These are phyloP conservation scores for Euphorbia pulcherrima DNA, from an alignment of 345 rosid genomes.

Conservation along the genomic window DNA sequence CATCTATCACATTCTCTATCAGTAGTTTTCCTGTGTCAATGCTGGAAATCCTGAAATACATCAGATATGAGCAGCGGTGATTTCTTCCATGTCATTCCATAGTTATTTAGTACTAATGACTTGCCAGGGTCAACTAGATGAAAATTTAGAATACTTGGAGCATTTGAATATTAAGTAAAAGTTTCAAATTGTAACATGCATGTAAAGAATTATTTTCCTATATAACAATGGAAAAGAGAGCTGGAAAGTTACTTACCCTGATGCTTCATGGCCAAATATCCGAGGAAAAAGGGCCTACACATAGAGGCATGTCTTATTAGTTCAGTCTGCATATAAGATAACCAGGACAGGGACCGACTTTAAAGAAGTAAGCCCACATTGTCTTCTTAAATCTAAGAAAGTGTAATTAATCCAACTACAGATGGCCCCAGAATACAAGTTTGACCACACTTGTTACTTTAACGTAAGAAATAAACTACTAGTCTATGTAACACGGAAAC, in stretches of 20 bases:
- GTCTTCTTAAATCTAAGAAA: background rate
- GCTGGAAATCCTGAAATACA: background rate
- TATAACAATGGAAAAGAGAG: conserved; percentile 2
- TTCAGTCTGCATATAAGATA: background rate
- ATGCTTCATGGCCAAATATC: conserved; percentile 95
- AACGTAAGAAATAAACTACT: no score
- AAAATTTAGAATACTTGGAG: background rate
- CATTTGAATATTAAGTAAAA: background rate
- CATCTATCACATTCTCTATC: no score
- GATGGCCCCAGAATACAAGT: no score
- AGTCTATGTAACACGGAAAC: no score
- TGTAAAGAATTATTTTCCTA: background rate
- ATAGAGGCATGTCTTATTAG: conserved; percentile 19
- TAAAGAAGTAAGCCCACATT: background rate
- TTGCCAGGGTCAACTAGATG: background rate
- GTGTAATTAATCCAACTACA: no score
- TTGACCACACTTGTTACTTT: no score
- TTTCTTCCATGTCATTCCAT: background rate
- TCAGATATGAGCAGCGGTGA: background rate
- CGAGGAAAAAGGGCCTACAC: conserved; percentile 80
- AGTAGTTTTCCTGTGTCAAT: background rate
- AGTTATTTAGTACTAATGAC: background rate
- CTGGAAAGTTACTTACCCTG: conserved; percentile 60
- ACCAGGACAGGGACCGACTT: background rate
- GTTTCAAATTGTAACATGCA: background rate